Evolutionary conservation across 257 asterid species (phyloP).

Genomic region (Leptodermis oblonga): DNA sequence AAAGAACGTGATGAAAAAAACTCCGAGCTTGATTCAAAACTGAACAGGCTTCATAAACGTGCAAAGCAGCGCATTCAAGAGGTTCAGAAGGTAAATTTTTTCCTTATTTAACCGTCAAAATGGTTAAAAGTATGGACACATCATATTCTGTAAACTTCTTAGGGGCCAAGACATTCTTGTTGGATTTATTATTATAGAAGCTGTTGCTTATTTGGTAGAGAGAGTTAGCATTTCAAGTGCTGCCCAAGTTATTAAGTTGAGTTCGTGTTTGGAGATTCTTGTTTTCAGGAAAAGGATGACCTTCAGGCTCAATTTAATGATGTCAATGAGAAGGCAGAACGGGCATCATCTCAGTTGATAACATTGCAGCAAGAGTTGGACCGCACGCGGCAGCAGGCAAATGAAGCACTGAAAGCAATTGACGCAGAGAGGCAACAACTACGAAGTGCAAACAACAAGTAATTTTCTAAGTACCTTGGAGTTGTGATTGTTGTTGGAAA

Average conservation of each 20-base stretch:
- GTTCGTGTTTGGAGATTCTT: constrained; percentile 23
- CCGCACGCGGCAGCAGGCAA: constrained; percentile 84
- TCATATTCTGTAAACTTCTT: neutral
- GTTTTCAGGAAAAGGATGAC: constrained; percentile 87
- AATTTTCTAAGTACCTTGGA: constrained; percentile 18
- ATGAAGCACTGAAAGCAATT: constrained; percentile 90
- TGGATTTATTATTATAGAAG: neutral
- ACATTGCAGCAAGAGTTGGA: constrained; percentile 84
- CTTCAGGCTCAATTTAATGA: constrained; percentile 79
- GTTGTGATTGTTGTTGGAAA: neutral
- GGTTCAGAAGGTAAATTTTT: constrained; percentile 75
- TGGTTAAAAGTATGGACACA: neutral
- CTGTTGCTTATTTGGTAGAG: neutral
- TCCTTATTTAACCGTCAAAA: neutral
- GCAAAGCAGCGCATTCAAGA: constrained; percentile 99
- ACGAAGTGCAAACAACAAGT: constrained; percentile 90
- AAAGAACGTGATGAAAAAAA: constrained; percentile 88
- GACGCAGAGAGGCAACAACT: constrained; percentile 90
- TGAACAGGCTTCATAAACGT: constrained; percentile 95
- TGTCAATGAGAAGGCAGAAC: constrained; percentile 78
- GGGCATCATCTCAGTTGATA: constrained; percentile 65
- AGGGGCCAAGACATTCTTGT: neutral
- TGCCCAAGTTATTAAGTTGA: constrained; percentile 19
- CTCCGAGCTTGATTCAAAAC: constrained; percentile 83
- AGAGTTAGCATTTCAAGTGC: neutral